A percentile compares a stretch with the other conserved stretches of the same genome.
Evolutionary conservation across 2,329 filamentous ascomycete genomes (phyloP).

Genomic region (Sclerotinia trifoliorum): DNA sequence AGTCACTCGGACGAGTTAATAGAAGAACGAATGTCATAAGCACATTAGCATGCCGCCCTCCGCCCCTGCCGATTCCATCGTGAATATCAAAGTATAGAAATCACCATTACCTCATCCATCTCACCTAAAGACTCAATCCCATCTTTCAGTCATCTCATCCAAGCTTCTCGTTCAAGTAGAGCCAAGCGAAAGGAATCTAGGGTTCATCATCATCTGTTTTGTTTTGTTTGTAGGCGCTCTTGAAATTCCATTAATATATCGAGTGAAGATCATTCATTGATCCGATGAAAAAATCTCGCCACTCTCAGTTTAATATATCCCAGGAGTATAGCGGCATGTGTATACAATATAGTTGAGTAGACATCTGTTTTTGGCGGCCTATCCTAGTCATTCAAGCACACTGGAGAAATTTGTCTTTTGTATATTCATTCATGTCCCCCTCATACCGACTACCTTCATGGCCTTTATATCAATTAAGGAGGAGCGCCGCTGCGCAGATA

Average conservation of each 20-base stretch:
- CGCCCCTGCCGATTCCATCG: background rate
- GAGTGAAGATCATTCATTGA: background rate
- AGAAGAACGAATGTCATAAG: background rate
- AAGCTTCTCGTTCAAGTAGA: background rate
- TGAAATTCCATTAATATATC: background rate
- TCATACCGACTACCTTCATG: background rate
- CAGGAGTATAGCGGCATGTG: background rate
- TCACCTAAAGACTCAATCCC: background rate
- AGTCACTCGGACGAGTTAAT: too few species aligned
- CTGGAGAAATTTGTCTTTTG: background rate
- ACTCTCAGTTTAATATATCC: background rate
- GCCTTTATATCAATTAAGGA: slow-evolving; percentile 7
- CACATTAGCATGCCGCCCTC: background rate
- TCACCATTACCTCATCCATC: background rate
- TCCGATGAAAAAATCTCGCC: background rate
- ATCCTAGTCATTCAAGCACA: slow-evolving; percentile 4
- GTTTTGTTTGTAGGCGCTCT: background rate
- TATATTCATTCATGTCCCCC: background rate
- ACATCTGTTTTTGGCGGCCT: background rate
- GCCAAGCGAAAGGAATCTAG: background rate
- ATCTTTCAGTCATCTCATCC: background rate
- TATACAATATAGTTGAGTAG: background rate
- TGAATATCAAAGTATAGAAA: too few species aligned
- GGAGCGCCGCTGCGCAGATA: background rate
- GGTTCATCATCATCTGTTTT: background rate